Conservation (phyloP, 495 filamentous ascomycete species). For the Neurospora sp. region DNA sequence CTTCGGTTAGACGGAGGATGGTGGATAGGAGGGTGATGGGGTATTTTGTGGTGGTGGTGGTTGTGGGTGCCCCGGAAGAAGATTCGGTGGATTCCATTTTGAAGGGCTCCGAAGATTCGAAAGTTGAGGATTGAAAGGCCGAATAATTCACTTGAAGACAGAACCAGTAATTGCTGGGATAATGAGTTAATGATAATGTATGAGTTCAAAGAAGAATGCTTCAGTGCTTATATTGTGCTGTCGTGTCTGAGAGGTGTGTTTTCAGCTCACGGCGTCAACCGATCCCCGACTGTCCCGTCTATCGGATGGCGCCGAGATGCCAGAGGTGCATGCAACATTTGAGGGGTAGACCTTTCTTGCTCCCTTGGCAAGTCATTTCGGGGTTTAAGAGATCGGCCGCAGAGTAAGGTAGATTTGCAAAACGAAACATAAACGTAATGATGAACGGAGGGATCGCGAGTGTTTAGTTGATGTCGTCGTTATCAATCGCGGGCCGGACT, state of each 20-base stretch:
- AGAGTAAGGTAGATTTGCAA: background rate
- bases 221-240: background rate
- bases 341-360: background rate
- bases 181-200: background rate
- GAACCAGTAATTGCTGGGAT: background rate
- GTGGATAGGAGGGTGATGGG: conserved; percentile 19
- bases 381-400: no score
- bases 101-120: background rate
- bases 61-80: background rate
- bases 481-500: background rate
- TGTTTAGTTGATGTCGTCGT: background rate
- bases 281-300: background rate
- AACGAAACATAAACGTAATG: background rate
- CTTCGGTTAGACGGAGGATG: conserved; percentile 23
- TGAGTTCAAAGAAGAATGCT: background rate
- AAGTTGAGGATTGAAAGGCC: background rate
- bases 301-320: background rate
- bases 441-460: background rate
- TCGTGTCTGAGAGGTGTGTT: background rate
- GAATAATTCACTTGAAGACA: background rate
- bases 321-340: background rate
- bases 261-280: background rate
- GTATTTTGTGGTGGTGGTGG: conserved; percentile 2
- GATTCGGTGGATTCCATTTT: background rate
- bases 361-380: background rate